Evolutionary conservation across 2,329 filamentous ascomycete genomes (phyloP), one percentile per base, ranked within the genome.

Genomic region (Penicillium sp.): DNA sequence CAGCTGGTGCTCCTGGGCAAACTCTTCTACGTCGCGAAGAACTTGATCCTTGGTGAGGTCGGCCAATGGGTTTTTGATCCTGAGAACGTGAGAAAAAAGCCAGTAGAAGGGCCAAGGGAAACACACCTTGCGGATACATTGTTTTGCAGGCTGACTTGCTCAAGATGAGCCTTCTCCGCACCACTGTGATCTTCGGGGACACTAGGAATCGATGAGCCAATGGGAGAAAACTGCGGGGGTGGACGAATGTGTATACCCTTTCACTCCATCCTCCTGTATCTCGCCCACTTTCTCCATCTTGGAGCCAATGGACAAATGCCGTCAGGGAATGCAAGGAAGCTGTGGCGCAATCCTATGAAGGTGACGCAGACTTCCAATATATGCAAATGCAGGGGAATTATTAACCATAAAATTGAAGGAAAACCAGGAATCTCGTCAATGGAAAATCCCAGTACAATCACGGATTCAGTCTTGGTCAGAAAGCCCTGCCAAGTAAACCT

Each of bases 21-120:
- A 79, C 14, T 73, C 67, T 29, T 75, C 73, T 12, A 80, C 77
- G 60, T 78, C 72, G 50, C 63, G 65, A 20, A 78, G 63, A 4
- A 79, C 66, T 49, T 72, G 68, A 14, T 60, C 56, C 2, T 71
- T 68, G 6, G 71, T 72, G 41, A 78, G 66, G 49, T 74, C 71
- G 8, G 76, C 74, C 4, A 79, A 67, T 44, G 77, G 77, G 46
- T 80, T 79, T 53, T 77, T 76, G 63, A 79, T 78, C 56, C 76
- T 79, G 45, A 3, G 11, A n/a, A 6, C 20, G 25, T 56, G 56
- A 58, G 51, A 15, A 29, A 26, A 8, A 27, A 25, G 26, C 6
- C 18, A 20, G 4, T 8, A 2, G 6, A 22, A 27, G 6, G 31
- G 2, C 26, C 40, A 7, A 2, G n/a, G 18, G 4, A 22, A 20